Base-by-base conservation (phyloP, 2,329 filamentous ascomycete genomes). In the Cercospora canescens region DNA sequence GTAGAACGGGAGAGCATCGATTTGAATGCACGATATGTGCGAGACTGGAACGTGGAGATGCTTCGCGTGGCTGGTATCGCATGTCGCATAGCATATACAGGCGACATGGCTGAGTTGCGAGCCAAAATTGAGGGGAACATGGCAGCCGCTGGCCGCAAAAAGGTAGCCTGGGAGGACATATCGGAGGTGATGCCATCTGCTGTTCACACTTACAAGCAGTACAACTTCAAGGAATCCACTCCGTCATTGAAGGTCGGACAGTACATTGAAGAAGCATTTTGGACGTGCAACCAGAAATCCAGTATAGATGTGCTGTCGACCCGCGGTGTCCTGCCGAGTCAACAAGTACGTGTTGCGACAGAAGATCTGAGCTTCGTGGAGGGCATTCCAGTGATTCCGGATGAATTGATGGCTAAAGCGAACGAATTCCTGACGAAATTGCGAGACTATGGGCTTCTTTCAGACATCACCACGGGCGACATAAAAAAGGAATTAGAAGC, bases 1-100 rank as follows among this genome's bases (percentile, higher is more conserved):
- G 96, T 99, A 2, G 95, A 99, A 79, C 89, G 95, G 76, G 95
- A 99, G 77, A 95, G 93, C 62, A 97, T 99, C 65, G 95, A 99
- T 78, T 84, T 99, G 69, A 98, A 99, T 77, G 96, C 95, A 16
- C 88, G 94, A 63, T 97, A 93, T 84, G 94, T 99, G 16, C 90
- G 93, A 68, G 93, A 89, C 16, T 99, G 95, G 96, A 99, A 99
- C 74, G 85, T 92, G 24, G 95, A 98, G 76, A 92, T 99, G 84
- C 84, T 99, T 41, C 88, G 94, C 50, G 91, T 94, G 32, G 92
- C 94, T 18, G 95, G 95, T 45, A 93, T 99, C 70, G 89, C 96
- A 70, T 91, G 93, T 67, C 88, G 95, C 58, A 87, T 99, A 69
- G 92, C 93, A 1, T 99, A 96, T 80, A 85, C 89, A 9, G 90